Percentiles rank a stretch among this genome's conserved stretches.
phyloP scores from a whole-genome alignment of 2,329 filamentous ascomycete species.

The Fusarium anguioides region DNA sequence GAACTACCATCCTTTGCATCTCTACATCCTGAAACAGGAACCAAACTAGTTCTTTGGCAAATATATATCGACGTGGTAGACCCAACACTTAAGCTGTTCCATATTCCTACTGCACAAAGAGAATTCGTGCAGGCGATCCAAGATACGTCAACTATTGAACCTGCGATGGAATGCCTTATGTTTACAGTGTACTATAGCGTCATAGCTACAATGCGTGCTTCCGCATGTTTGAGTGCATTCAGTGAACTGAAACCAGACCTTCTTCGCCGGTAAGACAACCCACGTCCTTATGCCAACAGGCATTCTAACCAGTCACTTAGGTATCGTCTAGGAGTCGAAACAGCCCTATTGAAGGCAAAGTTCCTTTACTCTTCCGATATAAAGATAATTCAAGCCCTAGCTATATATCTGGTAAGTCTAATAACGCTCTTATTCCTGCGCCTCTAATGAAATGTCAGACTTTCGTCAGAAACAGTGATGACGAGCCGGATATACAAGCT shows the following conservation, averaged over 20 bases:
- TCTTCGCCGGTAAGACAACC: neutral
- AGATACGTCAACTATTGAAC: neutral
- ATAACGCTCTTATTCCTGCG: rapidly evolving
- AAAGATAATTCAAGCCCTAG: neutral
- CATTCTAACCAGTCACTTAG: neutral
- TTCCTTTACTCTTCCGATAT: neutral
- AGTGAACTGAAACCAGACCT: neutral
- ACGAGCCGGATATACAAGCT: neutral
- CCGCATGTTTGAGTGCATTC: neutral
- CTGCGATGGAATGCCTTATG: neutral
- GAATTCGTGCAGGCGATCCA: neutral
- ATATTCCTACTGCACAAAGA: neutral
- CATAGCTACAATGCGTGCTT: neutral
- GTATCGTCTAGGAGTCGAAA: neutral
- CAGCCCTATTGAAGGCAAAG: neutral
- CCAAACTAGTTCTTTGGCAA: neutral
- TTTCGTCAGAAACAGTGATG: neutral
- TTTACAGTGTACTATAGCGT: neutral
- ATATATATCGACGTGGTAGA: neutral
- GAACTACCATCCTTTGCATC: neutral
- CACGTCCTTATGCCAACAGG: too few relatives aligned
- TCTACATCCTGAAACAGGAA: neutral
- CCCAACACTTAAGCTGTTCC: neutral
- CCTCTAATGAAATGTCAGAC: neutral
- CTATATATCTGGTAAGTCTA: neutral